Evolutionary conservation across 2,329 filamentous ascomycete species (phyloP).

Genomic region (Neofusicoccum kwambonambiense): DNA sequence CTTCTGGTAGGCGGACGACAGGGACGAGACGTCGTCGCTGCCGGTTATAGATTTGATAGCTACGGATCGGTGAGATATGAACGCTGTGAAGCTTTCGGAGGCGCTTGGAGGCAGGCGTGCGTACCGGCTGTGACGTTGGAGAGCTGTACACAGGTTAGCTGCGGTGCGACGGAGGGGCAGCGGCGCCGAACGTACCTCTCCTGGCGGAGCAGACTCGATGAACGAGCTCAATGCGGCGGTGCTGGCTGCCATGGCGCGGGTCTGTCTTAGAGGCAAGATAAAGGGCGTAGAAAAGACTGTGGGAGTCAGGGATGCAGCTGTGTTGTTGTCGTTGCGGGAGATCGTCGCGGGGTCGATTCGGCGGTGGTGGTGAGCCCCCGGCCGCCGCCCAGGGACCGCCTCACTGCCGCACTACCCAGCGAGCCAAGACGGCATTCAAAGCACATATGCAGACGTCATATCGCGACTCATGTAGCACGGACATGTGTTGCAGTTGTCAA

Average conservation of each 20-base stretch:
- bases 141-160: constrained; percentile 57
- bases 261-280: neutral
- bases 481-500: too few relatives aligned
- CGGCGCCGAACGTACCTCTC: constrained; percentile 68
- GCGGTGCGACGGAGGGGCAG: constrained; percentile 16
- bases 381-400: neutral
- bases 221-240: constrained; percentile 64
- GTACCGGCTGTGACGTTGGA: constrained; percentile 84
- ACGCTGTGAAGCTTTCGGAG: neutral
- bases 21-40: constrained; percentile 65
- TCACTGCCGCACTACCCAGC: neutral
- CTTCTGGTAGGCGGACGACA: constrained; percentile 81
- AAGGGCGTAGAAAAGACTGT: neutral
- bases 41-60: constrained; percentile 87
- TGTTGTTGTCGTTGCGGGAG: constrained; percentile 23
- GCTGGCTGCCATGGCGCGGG: constrained; percentile 33
- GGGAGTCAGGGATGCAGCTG: constrained; percentile 2
- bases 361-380: constrained; percentile 23
- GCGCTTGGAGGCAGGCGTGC: neutral
- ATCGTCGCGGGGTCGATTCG: constrained; percentile 23
- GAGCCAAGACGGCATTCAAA: neutral
- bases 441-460: neutral
- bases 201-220: constrained; percentile 89
- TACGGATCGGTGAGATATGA: constrained; percentile 37
- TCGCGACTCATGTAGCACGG: too few relatives aligned